A percentile compares a stretch with the other conserved stretches of the same genome.
Evolutionary conservation across 1,284 basidiomycete species (phyloP).

Genomic region (Ganoderma sinense): DNA sequence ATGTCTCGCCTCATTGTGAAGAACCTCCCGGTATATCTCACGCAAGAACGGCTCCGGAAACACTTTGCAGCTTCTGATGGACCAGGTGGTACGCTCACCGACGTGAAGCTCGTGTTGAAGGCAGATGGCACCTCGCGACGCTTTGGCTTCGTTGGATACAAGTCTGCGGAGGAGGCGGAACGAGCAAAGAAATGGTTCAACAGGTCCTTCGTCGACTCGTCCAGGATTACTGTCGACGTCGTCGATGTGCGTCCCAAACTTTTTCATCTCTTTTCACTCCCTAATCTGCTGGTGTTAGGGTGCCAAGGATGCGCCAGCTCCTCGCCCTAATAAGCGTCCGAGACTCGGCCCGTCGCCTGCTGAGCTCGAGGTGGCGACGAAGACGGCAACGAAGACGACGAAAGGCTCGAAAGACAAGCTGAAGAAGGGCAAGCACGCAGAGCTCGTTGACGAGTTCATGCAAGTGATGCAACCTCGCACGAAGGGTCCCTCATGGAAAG

Average conservation of each 20-base stretch:
- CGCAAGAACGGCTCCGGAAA: constrained; percentile 69
- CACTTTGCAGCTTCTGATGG: constrained; percentile 73
- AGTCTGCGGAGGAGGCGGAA: constrained; percentile 79
- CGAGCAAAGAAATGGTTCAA: constrained; percentile 88
- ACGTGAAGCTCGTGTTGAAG: constrained; percentile 85
- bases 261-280: background rate
- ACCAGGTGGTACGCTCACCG: constrained; percentile 83
- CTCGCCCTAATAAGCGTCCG: constrained; percentile 74
- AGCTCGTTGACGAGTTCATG: constrained; percentile 62
- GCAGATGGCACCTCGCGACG: constrained; percentile 82
- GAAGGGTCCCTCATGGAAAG: constrained; percentile 72
- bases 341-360: constrained; percentile 53
- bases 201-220: constrained; percentile 81
- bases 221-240: constrained; percentile 78
- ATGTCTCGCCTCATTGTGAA: constrained; percentile 95
- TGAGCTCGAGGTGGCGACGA: constrained; percentile 32
- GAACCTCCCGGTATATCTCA: constrained; percentile 83
- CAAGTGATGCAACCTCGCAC: constrained; percentile 68
- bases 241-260: constrained; percentile 68
- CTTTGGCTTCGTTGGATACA: constrained; percentile 95
- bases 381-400: constrained; percentile 17
- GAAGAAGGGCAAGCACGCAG: constrained; percentile 37
- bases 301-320: constrained; percentile 67
- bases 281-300: constrained; percentile 48
- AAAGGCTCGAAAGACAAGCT: constrained; percentile 31